Percentiles rank a stretch among this genome's conserved stretches.
These are phyloP conservation scores for Canna indica DNA, from an alignment of 176 grass and related monocot species.

Conservation along the genomic window DNA sequence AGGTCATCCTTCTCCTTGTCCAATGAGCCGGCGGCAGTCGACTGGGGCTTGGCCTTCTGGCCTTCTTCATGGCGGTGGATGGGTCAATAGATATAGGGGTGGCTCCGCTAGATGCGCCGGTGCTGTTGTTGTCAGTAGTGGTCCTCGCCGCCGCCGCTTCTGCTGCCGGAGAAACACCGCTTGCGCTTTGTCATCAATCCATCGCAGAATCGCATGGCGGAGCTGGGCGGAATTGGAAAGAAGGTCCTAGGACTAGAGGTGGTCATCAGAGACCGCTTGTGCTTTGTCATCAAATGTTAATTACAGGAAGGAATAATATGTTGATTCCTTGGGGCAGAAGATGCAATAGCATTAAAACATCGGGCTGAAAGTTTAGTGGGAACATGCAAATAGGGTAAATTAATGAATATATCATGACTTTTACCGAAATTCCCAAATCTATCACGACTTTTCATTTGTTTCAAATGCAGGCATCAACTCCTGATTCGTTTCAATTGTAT, in stretches of 20 bases:
- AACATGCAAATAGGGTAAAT: too few relatives aligned
- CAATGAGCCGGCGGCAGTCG: slow-evolving; percentile 16
- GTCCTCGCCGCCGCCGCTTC: slow-evolving; percentile 20
- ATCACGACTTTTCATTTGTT: too few relatives aligned
- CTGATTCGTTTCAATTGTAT: too few relatives aligned
- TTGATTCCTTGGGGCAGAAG: too few relatives aligned
- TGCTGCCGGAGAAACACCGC: slow-evolving; percentile 12
- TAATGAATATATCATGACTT: too few relatives aligned
- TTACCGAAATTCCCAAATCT: too few relatives aligned
- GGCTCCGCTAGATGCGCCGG: neutral
- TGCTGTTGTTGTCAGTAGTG: slow-evolving; percentile 16
- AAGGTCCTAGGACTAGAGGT: neutral
- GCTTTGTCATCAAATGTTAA: too few relatives aligned
- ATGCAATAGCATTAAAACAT: too few relatives aligned
- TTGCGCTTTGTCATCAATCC: slow-evolving; percentile 29
- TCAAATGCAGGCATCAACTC: too few relatives aligned
- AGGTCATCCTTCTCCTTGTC: slow-evolving; percentile 43
- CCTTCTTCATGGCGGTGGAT: slow-evolving; percentile 54
- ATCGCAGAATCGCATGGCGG: slow-evolving; percentile 32
- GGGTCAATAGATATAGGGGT: slow-evolving; percentile 17
- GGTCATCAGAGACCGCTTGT: too few relatives aligned
- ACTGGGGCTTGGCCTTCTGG: slow-evolving; percentile 34
- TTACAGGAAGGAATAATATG: too few relatives aligned
- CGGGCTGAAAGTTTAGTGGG: too few relatives aligned
- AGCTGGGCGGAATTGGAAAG: neutral